phyloP scores from a whole-genome alignment of 1,139 yeast species.

The Starmera stellimalicola region DNA sequence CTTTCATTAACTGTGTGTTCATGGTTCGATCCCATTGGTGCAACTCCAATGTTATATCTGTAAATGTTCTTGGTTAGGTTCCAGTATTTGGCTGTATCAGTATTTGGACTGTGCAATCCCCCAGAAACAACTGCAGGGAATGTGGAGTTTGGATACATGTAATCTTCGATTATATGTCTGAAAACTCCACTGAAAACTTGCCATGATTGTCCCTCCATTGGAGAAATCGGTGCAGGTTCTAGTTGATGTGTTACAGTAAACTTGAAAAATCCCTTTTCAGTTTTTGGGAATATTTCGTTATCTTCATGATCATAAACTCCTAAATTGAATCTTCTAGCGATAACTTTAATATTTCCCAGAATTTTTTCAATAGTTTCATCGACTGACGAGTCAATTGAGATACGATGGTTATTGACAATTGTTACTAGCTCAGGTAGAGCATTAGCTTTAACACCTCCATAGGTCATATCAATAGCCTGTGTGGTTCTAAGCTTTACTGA shows the following conservation, averaged over 20 bases:
- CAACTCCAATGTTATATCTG: conserved; percentile 36
- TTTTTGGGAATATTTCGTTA: conserved; percentile 22
- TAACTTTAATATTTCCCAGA: conserved; percentile 23
- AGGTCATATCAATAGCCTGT: conserved; percentile 42
- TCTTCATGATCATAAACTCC: conserved; percentile 31
- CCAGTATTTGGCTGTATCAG: conserved; percentile 81
- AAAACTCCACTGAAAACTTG: conserved; percentile 43
- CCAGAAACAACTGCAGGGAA: conserved; percentile 30
- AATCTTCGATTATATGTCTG: conserved; percentile 36
- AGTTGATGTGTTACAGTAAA: conserved; percentile 28
- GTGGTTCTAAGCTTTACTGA: conserved; percentile 31
- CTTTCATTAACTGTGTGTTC: conserved; percentile 53
- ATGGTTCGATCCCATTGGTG: conserved; percentile 10
- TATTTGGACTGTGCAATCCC: conserved; percentile 55
- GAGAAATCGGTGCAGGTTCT: conserved; percentile 48
- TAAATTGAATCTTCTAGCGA: conserved; percentile 35
- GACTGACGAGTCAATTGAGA: conserved; percentile 34
- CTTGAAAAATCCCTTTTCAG: conserved; percentile 37
- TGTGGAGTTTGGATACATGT: conserved; percentile 19
- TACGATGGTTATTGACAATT: conserved; percentile 37
- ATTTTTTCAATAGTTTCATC: conserved; percentile 29
- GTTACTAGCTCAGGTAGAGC: conserved; percentile 45
- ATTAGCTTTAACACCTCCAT: conserved; percentile 46
- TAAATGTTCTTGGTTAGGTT: conserved; percentile 60
- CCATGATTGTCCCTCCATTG: conserved; percentile 38